Evolutionary conservation across 2,329 filamentous ascomycete genomes (phyloP).

Genomic region (Didymella glomerata): DNA sequence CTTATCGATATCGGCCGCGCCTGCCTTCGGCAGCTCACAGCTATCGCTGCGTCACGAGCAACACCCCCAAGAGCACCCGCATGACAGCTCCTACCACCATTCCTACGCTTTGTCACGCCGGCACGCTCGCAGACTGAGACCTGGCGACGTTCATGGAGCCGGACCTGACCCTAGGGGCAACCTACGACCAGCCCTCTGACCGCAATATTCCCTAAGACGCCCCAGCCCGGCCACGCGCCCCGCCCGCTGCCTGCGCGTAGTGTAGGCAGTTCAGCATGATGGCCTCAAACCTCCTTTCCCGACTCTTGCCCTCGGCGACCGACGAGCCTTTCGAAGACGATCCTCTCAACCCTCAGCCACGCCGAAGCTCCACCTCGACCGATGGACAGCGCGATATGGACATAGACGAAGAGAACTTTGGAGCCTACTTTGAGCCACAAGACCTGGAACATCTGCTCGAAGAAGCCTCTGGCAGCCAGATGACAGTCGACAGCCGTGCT

Average conservation of each 20-base stretch:
- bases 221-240: conserved; percentile 38
- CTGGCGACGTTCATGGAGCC: conserved; percentile 35
- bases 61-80: conserved; percentile 27
- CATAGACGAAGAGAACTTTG: conserved; percentile 60
- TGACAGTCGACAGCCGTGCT: conserved; percentile 54
- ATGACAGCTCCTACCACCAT: conserved; percentile 35
- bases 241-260: conserved; percentile 36
- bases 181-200: conserved; percentile 31
- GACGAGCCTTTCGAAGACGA: conserved; percentile 59
- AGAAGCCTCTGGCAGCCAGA: conserved; percentile 59
- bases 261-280: conserved; percentile 51
- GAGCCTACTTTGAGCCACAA: conserved; percentile 62
- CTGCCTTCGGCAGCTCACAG: conserved; percentile 1
- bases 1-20: conserved; percentile 37
- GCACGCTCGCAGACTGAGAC: conserved; percentile 30
- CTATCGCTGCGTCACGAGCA: conserved; percentile 36
- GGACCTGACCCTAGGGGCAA: conserved; percentile 26
- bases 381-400: conserved; percentile 58
- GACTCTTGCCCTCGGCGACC: conserved; percentile 59
- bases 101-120: conserved; percentile 27
- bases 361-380: conserved; percentile 39
- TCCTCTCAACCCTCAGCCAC: conserved; percentile 28
- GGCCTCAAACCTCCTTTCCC: conserved; percentile 63
- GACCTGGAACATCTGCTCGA: conserved; percentile 66
- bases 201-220: conserved; percentile 19